Conservation (phyloP, 805 yeast genomes). For the Myxozyma melibiosi region DNA sequence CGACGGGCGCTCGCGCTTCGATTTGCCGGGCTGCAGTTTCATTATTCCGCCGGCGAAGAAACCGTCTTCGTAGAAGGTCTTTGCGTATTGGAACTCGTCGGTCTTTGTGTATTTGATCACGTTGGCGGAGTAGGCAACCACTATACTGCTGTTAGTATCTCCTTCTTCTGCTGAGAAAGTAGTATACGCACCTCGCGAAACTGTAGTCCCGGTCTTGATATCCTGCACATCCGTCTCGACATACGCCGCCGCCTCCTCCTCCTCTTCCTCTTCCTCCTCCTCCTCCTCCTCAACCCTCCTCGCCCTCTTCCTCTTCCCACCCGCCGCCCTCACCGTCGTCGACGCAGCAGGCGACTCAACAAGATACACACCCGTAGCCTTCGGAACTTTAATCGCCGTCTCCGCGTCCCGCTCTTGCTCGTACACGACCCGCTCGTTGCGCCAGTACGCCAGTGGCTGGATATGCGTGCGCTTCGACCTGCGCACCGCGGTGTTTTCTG, state of each 20-base stretch:
- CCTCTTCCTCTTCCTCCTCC: constrained; percentile 12
- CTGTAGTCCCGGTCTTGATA: background rate
- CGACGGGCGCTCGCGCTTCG: constrained; percentile 62
- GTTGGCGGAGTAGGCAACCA: constrained; percentile 29
- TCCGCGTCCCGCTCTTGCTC: constrained; percentile 38
- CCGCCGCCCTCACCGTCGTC: constrained; percentile 43
- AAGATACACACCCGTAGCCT: constrained; percentile 37
- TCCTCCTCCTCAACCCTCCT: constrained; percentile 11
- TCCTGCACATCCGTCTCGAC: constrained; percentile 23
- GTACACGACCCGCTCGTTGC: constrained; percentile 74
- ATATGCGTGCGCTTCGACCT: constrained; percentile 67
- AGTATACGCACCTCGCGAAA: constrained; percentile 2
- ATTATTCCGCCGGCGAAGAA: constrained; percentile 74
- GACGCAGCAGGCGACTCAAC: constrained; percentile 34
- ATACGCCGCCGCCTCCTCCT: constrained; percentile 21
- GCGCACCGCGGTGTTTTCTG: constrained; percentile 40
- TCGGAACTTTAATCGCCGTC: constrained; percentile 34
- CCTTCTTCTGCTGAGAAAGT: background rate
- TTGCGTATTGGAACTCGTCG: constrained; percentile 27
- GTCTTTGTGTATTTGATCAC: constrained; percentile 21
- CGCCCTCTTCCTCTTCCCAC: constrained; percentile 13
- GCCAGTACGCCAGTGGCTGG: constrained; percentile 81
- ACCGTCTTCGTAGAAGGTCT: constrained; percentile 32
- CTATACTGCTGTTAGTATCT: constrained; percentile 1
- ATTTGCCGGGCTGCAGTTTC: constrained; percentile 62